Base-by-base conservation (phyloP, 176 grass and related monocot genomes). In the Leersia perrieri region DNA sequence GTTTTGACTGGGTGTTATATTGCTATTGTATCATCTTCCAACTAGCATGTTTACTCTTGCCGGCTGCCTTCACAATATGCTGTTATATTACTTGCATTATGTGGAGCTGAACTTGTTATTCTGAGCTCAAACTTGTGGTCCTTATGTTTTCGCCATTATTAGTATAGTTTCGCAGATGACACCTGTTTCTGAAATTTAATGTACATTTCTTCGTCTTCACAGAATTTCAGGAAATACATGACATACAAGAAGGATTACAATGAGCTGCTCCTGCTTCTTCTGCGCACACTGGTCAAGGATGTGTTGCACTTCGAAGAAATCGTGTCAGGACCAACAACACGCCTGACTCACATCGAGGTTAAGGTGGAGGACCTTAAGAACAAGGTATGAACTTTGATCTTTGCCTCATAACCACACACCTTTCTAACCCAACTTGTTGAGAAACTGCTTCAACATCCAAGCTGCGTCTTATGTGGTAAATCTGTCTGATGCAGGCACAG, bases 201-300 rank as follows among this genome's bases (percentile, higher is more conserved):
- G 67, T 45, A 83, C 41, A 44, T 23, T 83, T 83, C 6, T 87
- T 22, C 44, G 27, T 76, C 36, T 68, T 1, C 67, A 75, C 88
- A 99, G 96, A 95, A 86, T 81, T 99, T 95, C 70, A 86, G 90
- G 47, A 99, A 95, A 47, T 95, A 95, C 69, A 99, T 99, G 96
- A 99, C 92, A 10, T 99, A 86, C 41, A 99, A 99, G 85, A 99
- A 95, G 79, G 96, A 99, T 80, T 99, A 93, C 82, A 95, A 99
- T 7, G 90, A 99, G 15, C 55, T 99, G 53, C 92, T 99, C 25
- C 77, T 99, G 82, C 96, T 95, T 29, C 96, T 99, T 33, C 82
- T 99, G 60, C 88, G 96, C 15, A 88, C 76, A 11, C 82, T 99
- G 62, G 96, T 99, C 25, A 99, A 93, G 70, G 92, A 99, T 61